Base-by-base conservation (phyloP, 2,329 filamentous ascomycete genomes). In the Pseudopyrenochaeta lycopersici region DNA sequence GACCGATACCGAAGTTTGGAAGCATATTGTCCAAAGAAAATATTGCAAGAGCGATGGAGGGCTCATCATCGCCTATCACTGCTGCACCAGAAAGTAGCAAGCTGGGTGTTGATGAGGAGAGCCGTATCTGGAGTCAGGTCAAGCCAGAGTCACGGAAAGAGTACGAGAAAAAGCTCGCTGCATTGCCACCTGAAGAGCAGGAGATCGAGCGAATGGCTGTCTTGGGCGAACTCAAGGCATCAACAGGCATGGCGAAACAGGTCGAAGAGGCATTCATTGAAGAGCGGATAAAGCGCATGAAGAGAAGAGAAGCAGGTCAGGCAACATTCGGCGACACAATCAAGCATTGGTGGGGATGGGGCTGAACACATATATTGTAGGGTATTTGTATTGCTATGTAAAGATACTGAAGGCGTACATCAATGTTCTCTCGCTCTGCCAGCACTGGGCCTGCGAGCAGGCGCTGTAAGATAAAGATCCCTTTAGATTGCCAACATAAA, bases 1-100 rank as follows among this genome's bases (percentile, higher is more conserved):
- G 68, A 67, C 79, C 66, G 67, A 71, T 81, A 40, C 88, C 90
- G 0, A 77, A 80, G 17, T 88, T 90, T 66, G 79, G 85, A 41
- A 81, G 86, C 7, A 73, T 87, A 6, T 72, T 90, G 30, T 73
- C 75, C 3, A 71, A 70, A 41, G 55, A 61, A 30, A 76, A 74
- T 41, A 48, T 76, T 11, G 56, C 63, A 11, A 63, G 64, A 2
- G 66, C 66, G 7, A 61, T 67, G 58, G 58, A 58, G 3, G 67
- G 63, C n/a, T 52, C 62, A 17, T 31, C 62, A 6, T 46, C 53
- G 4, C 41, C 47, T 27, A 38, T 60, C 12, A 46, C 51, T 2
- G 41, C 59, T 7, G 35, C 47, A n/a, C 21, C 57, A 14, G 46
- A 51, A 14, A 32, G 46, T 29, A 44, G 39, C 10, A 39, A 45